phyloP scores from a whole-genome alignment of 768 basidiomycete species.

The Arthromyces matolae region DNA sequence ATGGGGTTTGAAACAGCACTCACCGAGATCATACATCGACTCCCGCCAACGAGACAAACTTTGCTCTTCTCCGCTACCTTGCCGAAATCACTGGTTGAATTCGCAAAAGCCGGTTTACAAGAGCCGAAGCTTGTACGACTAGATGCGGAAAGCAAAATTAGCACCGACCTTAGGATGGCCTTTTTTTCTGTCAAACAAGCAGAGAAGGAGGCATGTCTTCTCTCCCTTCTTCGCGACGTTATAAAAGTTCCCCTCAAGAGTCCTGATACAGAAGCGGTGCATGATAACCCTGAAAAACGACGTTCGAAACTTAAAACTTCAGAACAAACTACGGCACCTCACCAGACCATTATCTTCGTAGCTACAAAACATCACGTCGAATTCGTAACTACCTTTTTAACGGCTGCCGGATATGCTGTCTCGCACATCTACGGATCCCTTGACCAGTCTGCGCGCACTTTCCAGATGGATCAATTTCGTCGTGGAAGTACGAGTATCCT shows the following conservation, averaged over 20 bases:
- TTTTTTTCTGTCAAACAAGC: slow-evolving; percentile 90
- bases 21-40: slow-evolving; percentile 85
- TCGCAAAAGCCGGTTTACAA: slow-evolving; percentile 94
- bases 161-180: slow-evolving; percentile 87
- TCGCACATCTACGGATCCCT: slow-evolving; percentile 96
- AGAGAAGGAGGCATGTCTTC: slow-evolving; percentile 91
- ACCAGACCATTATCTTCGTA: slow-evolving; percentile 92
- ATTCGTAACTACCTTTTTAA: slow-evolving; percentile 78
- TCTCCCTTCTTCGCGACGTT: slow-evolving; percentile 81
- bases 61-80: slow-evolving; percentile 95
- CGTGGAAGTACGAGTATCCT: slow-evolving; percentile 74
- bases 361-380: slow-evolving; percentile 99
- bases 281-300: slow-evolving; percentile 30
- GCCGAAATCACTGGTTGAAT: slow-evolving; percentile 93
- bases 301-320: slow-evolving; percentile 51
- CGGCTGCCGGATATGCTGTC: slow-evolving; percentile 78
- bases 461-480: slow-evolving; percentile 90
- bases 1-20: slow-evolving; percentile 95
- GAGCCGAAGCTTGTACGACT: slow-evolving; percentile 95
- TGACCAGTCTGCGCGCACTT: slow-evolving; percentile 84
- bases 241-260: slow-evolving; percentile 71
- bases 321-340: slow-evolving; percentile 57
- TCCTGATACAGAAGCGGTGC: slow-evolving; percentile 26
- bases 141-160: slow-evolving; percentile 95
- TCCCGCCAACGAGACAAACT: slow-evolving; percentile 85